These are phyloP conservation scores for Diaporthe citri DNA, from an alignment of 2,329 filamentous ascomycete species.

Conservation along the genomic window DNA sequence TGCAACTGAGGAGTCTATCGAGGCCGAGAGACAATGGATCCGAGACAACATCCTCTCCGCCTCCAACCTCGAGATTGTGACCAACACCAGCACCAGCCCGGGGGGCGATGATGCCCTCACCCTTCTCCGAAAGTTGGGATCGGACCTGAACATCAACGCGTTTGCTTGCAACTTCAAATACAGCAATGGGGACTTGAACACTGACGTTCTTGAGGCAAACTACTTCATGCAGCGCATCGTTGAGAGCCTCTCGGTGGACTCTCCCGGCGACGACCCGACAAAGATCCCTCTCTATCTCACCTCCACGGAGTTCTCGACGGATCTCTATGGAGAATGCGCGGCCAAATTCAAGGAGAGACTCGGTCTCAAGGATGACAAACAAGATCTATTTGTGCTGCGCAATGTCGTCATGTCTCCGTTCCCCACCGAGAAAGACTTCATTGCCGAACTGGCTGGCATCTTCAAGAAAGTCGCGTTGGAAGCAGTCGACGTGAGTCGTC, in stretches of 20 bases:
- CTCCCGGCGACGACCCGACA: slow-evolving; percentile 53
- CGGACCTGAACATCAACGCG: slow-evolving; percentile 62
- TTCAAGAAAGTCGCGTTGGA: slow-evolving; percentile 49
- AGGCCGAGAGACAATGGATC: slow-evolving; percentile 55
- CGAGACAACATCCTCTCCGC: slow-evolving; percentile 53
- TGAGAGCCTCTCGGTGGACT: slow-evolving; percentile 56
- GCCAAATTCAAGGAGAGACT: slow-evolving; percentile 57
- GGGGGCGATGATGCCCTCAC: slow-evolving; percentile 51
- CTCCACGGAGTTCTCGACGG: slow-evolving; percentile 55
- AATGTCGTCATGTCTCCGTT: slow-evolving; percentile 64
- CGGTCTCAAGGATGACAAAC: slow-evolving; percentile 47
- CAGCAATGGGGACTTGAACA: slow-evolving; percentile 54
- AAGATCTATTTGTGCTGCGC: slow-evolving; percentile 58
- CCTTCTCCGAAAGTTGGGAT: slow-evolving; percentile 56
- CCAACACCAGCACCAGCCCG: slow-evolving; percentile 45
- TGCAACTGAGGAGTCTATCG: slow-evolving; percentile 44
- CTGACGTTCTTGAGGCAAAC: slow-evolving; percentile 61
- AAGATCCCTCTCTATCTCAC: slow-evolving; percentile 59
- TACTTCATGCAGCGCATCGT: slow-evolving; percentile 61
- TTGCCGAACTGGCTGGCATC: slow-evolving; percentile 51
- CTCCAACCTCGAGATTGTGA: slow-evolving; percentile 52
- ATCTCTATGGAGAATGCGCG: slow-evolving; percentile 57
- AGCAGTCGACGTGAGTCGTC: slow-evolving; percentile 43
- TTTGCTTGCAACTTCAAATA: slow-evolving; percentile 59
- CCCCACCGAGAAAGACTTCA: slow-evolving; percentile 55